These are phyloP conservation scores for Leishmania braziliensis DNA, from an alignment of 208 protist species.

Conservation along the genomic window DNA sequence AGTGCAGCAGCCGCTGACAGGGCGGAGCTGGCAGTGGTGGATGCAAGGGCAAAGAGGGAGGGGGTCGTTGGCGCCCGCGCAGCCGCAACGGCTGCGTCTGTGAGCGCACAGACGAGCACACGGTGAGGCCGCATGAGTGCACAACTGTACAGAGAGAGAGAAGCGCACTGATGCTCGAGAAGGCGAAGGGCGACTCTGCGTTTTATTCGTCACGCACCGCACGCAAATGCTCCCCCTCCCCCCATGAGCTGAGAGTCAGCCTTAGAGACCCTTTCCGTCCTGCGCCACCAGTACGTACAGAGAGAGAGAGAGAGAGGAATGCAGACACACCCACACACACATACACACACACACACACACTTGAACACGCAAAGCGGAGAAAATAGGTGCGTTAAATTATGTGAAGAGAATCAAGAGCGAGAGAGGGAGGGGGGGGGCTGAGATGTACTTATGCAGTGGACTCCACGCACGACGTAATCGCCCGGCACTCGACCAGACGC, in stretches of 20 bases:
- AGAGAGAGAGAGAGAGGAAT: background rate
- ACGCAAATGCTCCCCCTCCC: background rate
- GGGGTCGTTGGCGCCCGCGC: background rate
- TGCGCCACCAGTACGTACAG: background rate
- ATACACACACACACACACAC: background rate
- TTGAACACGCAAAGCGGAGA: background rate
- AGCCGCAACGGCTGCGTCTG: background rate
- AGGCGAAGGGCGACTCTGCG: background rate
- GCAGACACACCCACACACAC: background rate
- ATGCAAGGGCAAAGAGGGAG: background rate
- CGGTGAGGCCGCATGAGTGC: conserved; percentile 19
- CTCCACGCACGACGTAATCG: background rate
- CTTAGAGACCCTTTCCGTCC: background rate
- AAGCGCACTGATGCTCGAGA: background rate
- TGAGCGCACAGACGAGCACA: conserved; percentile 4
- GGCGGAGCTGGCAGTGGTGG: background rate
- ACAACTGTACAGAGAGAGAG: background rate
- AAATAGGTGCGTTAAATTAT: background rate
- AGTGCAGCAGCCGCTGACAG: background rate
- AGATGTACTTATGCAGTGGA: no score
- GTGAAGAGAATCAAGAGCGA: background rate
- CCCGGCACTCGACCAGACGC: background rate
- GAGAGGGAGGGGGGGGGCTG: background rate
- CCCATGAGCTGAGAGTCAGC: background rate
- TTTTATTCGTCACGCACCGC: background rate